Conservation (phyloP, 495 filamentous ascomycete species). For the Penicillium lagena region DNA sequence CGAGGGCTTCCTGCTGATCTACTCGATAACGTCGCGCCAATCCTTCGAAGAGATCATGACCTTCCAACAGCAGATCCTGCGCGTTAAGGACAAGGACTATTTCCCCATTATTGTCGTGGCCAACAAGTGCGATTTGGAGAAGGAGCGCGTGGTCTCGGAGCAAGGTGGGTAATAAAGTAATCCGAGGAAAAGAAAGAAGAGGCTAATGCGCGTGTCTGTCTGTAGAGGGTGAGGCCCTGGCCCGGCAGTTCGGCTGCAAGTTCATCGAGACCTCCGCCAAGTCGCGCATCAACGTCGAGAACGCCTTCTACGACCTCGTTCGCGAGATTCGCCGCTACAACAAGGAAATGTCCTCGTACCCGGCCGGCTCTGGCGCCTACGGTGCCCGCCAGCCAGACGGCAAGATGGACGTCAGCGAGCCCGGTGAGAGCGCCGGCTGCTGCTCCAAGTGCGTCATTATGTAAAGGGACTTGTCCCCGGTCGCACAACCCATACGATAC, state of each 20-base stretch:
- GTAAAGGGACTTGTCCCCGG: constrained; percentile 43
- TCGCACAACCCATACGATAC: not conserved
- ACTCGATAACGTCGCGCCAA: constrained; percentile 95
- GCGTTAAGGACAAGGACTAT: constrained; percentile 98
- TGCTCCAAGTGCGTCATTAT: constrained; percentile 85
- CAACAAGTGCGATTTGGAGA: constrained; percentile 97
- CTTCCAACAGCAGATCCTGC: constrained; percentile 96
- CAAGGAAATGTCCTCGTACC: constrained; percentile 88
- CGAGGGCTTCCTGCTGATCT: constrained; percentile 95
- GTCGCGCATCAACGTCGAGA: constrained; percentile 95
- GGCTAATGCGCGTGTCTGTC: not conserved
- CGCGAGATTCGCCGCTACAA: constrained; percentile 96
- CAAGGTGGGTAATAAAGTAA: constrained; percentile 60
- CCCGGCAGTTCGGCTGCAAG: constrained; percentile 83
- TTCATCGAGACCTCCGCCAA: constrained; percentile 99
- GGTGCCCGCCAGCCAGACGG: constrained; percentile 55
- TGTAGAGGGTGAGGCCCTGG: constrained; percentile 84
- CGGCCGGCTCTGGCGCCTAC: constrained; percentile 55
- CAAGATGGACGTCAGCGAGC: constrained; percentile 74
- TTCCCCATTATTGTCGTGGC: constrained; percentile 99
- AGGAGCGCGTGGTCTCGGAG: constrained; percentile 80
- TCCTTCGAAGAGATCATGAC: constrained; percentile 97
- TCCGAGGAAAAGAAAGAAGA: too few species aligned
- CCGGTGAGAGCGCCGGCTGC: constrained; percentile 67
- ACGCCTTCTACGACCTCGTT: constrained; percentile 96